These are phyloP conservation scores for Mucor lusitanicus DNA, from an alignment of 371 early-diverging fungal genomes.

Conservation along the genomic window DNA sequence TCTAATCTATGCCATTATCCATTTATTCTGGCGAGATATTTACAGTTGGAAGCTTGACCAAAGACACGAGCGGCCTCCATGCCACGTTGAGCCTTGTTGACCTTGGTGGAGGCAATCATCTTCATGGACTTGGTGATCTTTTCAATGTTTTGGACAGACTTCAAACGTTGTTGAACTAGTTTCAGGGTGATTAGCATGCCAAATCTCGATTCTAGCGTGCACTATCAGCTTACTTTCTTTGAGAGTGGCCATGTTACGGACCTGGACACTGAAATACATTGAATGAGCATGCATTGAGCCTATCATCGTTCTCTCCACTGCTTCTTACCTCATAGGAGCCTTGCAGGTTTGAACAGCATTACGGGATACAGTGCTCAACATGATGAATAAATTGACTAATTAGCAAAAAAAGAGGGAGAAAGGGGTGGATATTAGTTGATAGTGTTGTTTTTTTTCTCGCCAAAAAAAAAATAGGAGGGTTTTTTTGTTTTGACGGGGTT, in stretches of 20 bases:
- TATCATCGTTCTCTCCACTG: not conserved
- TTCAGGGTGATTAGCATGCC: not conserved
- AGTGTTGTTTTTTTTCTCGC: constrained; percentile 1
- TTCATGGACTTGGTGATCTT: constrained; percentile 99
- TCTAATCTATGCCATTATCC: constrained; percentile 6
- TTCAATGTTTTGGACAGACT: constrained; percentile 96
- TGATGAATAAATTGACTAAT: not conserved
- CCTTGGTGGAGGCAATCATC: constrained; percentile 99
- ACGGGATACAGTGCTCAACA: constrained; percentile 12
- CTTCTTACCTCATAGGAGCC: constrained; percentile 9
- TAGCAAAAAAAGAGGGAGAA: not conserved
- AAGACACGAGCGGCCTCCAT: constrained; percentile 93
- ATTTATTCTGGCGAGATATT: not conserved
- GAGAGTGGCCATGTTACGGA: constrained; percentile 91
- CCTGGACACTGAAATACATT: constrained; percentile 50
- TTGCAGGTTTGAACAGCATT: constrained; percentile 11
- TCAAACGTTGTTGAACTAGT: constrained; percentile 93
- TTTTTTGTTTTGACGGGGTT: constrained; percentile 5
- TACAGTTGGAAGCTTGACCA: constrained; percentile 79
- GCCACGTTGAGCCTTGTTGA: constrained; percentile 89
- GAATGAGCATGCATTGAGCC: not conserved
- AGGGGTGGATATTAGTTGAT: not conserved
- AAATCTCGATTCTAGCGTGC: not conserved
- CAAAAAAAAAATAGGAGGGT: not conserved
- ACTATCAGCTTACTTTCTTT: constrained; percentile 76